Evolutionary conservation across 805 yeast genomes (phyloP).

Genomic region (Yarrowia sp.): DNA sequence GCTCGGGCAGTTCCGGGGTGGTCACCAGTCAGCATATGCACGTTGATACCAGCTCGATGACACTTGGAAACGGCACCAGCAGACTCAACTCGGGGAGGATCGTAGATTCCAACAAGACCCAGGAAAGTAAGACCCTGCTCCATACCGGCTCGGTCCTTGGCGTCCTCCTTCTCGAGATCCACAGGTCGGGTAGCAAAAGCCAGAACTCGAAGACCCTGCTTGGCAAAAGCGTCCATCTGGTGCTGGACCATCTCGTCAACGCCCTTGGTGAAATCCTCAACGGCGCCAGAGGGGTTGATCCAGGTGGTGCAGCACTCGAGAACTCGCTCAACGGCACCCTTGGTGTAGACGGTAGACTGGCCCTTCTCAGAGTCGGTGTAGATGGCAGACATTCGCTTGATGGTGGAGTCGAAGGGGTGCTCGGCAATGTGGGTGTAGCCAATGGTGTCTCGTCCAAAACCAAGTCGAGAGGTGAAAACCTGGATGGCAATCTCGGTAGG

Average conservation of each 20-base stretch:
- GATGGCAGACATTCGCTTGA: conserved; percentile 69
- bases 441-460: conserved; percentile 38
- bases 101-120: conserved; percentile 74
- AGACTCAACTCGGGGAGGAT: conserved; percentile 73
- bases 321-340: conserved; percentile 76
- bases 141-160: conserved; percentile 36
- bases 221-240: conserved; percentile 57
- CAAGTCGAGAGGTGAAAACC: conserved; percentile 63
- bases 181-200: conserved; percentile 57
- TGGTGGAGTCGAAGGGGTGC: conserved; percentile 70
- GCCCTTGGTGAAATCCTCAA: conserved; percentile 36
- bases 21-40: conserved; percentile 80
- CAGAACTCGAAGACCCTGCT: conserved; percentile 67
- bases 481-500: conserved; percentile 89
- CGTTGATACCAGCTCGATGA: conserved; percentile 72
- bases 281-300: conserved; percentile 41
- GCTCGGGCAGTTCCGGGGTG: conserved; percentile 76
- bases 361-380: conserved; percentile 36
- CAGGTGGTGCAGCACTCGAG: conserved; percentile 54
- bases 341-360: conserved; percentile 46
- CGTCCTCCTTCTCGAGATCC: conserved; percentile 31
- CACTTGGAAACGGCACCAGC: conserved; percentile 61
- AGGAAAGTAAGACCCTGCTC: conserved; percentile 55
- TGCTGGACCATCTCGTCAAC: conserved; percentile 43
- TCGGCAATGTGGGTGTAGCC: conserved; percentile 53